phyloP scores from a whole-genome alignment of 2,329 filamentous ascomycete genomes.

The Botrytis fragariae region DNA sequence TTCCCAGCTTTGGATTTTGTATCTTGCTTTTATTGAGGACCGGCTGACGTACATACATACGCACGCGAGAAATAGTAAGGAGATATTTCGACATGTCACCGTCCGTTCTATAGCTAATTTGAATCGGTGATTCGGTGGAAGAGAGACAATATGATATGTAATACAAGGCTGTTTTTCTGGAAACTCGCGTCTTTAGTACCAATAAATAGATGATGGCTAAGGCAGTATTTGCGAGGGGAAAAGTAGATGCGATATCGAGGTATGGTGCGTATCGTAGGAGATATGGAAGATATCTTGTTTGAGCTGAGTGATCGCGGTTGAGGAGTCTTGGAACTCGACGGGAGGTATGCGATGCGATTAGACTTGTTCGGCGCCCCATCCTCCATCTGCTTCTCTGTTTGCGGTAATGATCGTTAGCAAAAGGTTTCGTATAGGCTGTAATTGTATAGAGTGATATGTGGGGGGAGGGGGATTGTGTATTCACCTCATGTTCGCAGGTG shows the following conservation, averaged over 20 bases:
- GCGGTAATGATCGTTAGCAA: constrained; percentile 26
- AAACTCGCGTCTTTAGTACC: neutral
- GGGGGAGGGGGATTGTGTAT: neutral
- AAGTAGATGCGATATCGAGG: neutral
- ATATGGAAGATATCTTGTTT: neutral
- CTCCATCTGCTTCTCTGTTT: constrained; percentile 43
- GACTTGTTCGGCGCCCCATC: constrained; percentile 39
- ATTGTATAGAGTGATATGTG: neutral
- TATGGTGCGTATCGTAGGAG: neutral
- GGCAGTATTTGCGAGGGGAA: neutral
- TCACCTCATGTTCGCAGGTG: constrained; percentile 54
- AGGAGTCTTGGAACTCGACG: neutral
- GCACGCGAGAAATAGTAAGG: neutral
- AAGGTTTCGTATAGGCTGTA: no score
- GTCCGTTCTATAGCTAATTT: neutral
- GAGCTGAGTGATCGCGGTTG: neutral
- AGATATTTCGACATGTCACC: neutral
- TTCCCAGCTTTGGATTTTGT: neutral
- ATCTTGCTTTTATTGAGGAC: neutral
- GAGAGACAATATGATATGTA: constrained; percentile 11
- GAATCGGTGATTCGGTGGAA: neutral
- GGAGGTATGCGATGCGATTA: constrained; percentile 23
- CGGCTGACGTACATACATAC: neutral
- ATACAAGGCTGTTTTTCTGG: constrained; percentile 8
- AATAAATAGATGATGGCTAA: neutral